Base-by-base conservation (phyloP, 2,329 filamentous ascomycete genomes). In the Tolypocladium tropicale region DNA sequence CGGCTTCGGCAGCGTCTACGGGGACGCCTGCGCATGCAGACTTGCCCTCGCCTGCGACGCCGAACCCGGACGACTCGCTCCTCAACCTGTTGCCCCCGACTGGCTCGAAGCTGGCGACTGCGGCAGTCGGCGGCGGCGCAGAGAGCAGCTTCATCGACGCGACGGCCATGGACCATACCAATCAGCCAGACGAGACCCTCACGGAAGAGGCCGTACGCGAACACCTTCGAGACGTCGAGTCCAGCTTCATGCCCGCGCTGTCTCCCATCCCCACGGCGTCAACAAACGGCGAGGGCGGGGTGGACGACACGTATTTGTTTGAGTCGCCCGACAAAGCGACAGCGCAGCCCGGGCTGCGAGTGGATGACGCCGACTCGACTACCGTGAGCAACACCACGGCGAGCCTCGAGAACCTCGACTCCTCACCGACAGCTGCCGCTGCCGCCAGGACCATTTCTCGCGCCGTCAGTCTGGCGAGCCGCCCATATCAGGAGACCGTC, bases 141-240 rank as follows among this genome's bases (percentile, higher is more conserved):
- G 74, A 77, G 34, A 70, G 61, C 63, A 78, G 73, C 67, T 75
- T 73, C 58, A 61, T 77, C 43, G 76, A 78, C 48, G 68, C 70
- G 32, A 67, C 68, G 6, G 68, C 69, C 28, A 63, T 72, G 55
- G 71, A 75, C 53, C 60, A 67, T 25, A 72, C 66, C 32, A 59
- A 60, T 16, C 61, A 53, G 18, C 58, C 63, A 11, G 71, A 76
- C 55, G 78, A 82, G 55, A 79, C 78, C 4, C 66, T 81, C 46
- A 77, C 76, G 48, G 80, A 83, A 60, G 74, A 77, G 51, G 75
- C 75, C 48, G 74, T 84, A 23, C 74, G 77, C 59, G 76, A 78
- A 55, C 82, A 85, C 64, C 68, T 86, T 23, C 76, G 80, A 62
- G 83, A 86, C 63, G 77, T 85, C 59, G 84, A 87, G 64, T 86